Evolutionary conservation across 2,329 filamentous ascomycete genomes (phyloP), one percentile per base, ranked within the genome.

Genomic region (Fusarium nematophilum): DNA sequence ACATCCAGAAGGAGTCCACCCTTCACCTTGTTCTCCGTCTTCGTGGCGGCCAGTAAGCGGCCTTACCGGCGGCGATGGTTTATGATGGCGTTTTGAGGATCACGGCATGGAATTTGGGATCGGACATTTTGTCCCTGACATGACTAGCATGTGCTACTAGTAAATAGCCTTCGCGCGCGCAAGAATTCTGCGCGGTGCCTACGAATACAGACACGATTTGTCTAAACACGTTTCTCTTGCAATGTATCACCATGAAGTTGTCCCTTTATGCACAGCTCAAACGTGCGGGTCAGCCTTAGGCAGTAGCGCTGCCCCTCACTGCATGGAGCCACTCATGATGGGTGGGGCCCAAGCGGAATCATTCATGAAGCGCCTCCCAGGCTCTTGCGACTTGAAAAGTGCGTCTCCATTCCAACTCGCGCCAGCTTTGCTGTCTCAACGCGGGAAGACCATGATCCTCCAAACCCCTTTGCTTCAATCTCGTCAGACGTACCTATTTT

Each of bases 1-100:
- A 97, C 82, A 97, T 97, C 57, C 93, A 97, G 80, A 96, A 96
- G 83, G 92, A 96, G 76, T 90, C 85, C 0, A 96, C 92, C 3
- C 88, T 96, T 9, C 92, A 96, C 73, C 81, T 96, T 46, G 92
- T 95, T 57, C 90, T 96, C 45, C 91, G 92, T 79, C 91, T 96
- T n/a, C 92, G 92, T 79, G 92, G 92, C 81, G 92, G 92, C 84
- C 73, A 75, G 70, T 76, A 73, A 63, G 53, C 21, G 44, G 48
- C 37, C 36, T 48, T 21, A 31, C 11, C 36, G 39, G 30, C 37
- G 57, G 56, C 45, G 43, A 52, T 51, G 57, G 56, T 90, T 90
- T 65, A 88, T 90, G 67, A 91, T 88, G 82, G 90, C 65, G 71
- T 64, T 71, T 71, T 43, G 18, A 64, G 69, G 56, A 64, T 44